These are phyloP conservation scores for Skeletonema tropicum DNA, from an alignment of 108 stramenopile species.

Conservation along the genomic window DNA sequence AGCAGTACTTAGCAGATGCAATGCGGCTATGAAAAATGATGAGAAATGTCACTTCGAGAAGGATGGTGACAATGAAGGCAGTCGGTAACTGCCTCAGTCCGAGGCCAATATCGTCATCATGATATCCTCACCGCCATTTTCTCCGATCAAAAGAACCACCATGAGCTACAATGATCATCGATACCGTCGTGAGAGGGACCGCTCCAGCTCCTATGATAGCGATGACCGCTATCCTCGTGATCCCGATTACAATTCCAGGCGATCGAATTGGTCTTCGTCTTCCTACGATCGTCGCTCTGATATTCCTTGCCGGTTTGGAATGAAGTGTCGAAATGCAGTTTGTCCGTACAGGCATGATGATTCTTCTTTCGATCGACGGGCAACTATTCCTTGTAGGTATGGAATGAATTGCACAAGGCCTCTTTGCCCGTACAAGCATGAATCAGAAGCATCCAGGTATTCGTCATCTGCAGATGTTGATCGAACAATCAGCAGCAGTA, in stretches of 20 bases:
- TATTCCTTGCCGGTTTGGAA: background rate
- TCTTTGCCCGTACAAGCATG: background rate
- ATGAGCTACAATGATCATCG: background rate
- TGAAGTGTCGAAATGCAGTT: background rate
- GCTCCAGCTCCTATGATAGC: background rate
- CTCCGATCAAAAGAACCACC: background rate
- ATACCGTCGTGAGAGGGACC: background rate
- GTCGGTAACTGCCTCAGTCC: too few species aligned
- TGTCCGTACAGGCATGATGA: background rate
- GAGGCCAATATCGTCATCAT: too few species aligned
- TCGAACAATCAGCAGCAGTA: background rate
- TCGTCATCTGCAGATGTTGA: background rate
- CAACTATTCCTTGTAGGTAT: background rate
- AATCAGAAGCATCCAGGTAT: background rate
- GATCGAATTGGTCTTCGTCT: background rate
- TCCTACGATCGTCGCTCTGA: constrained; percentile 2
- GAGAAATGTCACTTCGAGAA: too few species aligned
- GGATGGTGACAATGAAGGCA: too few species aligned
- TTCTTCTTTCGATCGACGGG: background rate
- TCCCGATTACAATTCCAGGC: background rate
- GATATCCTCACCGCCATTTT: background rate
- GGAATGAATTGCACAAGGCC: background rate
- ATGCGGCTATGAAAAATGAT: too few species aligned
- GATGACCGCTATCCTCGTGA: background rate
- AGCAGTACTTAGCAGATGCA: too few species aligned